Conservation (phyloP, 2,329 filamentous ascomycete genomes). For the Didymella arachidicola region DNA sequence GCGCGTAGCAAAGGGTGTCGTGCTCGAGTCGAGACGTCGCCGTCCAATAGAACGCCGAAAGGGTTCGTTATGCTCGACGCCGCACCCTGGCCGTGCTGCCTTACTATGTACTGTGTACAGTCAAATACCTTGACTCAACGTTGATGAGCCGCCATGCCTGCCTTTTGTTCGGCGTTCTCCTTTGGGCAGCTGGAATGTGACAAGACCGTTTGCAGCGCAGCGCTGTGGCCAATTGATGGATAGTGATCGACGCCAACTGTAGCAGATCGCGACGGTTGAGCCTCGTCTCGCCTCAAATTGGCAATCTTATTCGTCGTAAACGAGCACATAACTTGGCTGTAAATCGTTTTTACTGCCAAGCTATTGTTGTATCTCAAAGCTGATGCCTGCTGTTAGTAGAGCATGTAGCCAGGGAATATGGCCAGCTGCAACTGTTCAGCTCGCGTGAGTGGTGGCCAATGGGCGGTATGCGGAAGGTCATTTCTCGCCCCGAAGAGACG, state of each 20-base stretch:
- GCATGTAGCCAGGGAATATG: not conserved
- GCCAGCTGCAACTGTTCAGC: conserved; percentile 9
- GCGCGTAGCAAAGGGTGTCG: conserved; percentile 10
- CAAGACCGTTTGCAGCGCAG: not conserved
- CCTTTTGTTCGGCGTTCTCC: conserved; percentile 1
- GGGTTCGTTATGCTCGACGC: not conserved
- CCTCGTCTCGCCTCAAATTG: conserved; percentile 21
- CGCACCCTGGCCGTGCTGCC: conserved; percentile 12
- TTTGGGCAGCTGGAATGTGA: conserved; percentile 17
- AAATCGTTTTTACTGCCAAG: too few relatives aligned
- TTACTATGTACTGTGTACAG: not conserved
- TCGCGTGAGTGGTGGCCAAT: conserved; percentile 13
- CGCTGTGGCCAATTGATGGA: conserved; percentile 13
- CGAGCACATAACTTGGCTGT: not conserved
- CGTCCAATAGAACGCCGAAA: not conserved
- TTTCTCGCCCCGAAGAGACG: conserved; percentile 13
- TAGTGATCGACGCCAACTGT: conserved; percentile 14
- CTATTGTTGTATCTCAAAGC: not conserved
- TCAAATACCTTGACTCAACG: not conserved
- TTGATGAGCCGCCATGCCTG: not conserved
- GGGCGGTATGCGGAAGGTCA: conserved; percentile 14
- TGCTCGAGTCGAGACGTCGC: not conserved
- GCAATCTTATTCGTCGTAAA: conserved; percentile 11
- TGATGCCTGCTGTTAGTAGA: not conserved
- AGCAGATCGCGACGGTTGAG: conserved; percentile 13